These are phyloP conservation scores for Aspergillus haitiensis DNA, from an alignment of 495 filamentous ascomycete genomes.

Conservation along the genomic window DNA sequence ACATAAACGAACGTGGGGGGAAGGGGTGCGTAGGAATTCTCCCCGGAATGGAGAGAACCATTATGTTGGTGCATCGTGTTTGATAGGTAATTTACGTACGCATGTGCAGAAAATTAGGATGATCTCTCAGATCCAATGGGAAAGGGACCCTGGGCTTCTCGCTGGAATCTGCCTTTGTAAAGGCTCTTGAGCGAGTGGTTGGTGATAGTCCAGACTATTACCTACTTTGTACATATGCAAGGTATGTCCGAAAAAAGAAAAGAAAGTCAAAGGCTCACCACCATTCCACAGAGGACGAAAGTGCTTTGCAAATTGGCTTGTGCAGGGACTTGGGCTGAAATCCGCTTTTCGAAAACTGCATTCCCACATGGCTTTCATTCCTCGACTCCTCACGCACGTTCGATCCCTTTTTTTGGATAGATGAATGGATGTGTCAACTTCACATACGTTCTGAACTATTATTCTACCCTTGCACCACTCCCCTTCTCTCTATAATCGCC, in stretches of 20 bases:
- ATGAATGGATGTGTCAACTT: constrained; percentile 3
- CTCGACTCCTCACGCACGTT: constrained; percentile 6
- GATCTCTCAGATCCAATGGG: neutral
- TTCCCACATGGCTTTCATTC: constrained; percentile 17
- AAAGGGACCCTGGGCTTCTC: constrained; percentile 1
- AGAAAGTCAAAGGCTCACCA: constrained; percentile 4
- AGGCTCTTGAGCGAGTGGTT: neutral
- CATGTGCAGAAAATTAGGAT: constrained; percentile 1
- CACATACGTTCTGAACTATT: neutral
- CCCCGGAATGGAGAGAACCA: neutral
- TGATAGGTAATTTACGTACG: neutral
- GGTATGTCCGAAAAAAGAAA: constrained; percentile 5
- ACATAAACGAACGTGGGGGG: constrained; percentile 1
- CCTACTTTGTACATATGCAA: constrained; percentile 5
- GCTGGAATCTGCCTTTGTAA: neutral
- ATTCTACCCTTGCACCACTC: neutral
- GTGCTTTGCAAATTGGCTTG: neutral
- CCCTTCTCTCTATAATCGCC: neutral
- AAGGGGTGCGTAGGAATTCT: neutral
- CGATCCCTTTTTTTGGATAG: neutral
- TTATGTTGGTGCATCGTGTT: neutral
- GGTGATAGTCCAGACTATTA: neutral
- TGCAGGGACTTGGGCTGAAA: constrained; percentile 2
- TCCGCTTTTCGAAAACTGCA: constrained; percentile 4
- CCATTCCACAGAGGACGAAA: neutral